Percentiles rank a stretch among this genome's conserved stretches.
Conservation (phyloP, 495 filamentous ascomycete genomes). For the Aspergillus sparsus region DNA sequence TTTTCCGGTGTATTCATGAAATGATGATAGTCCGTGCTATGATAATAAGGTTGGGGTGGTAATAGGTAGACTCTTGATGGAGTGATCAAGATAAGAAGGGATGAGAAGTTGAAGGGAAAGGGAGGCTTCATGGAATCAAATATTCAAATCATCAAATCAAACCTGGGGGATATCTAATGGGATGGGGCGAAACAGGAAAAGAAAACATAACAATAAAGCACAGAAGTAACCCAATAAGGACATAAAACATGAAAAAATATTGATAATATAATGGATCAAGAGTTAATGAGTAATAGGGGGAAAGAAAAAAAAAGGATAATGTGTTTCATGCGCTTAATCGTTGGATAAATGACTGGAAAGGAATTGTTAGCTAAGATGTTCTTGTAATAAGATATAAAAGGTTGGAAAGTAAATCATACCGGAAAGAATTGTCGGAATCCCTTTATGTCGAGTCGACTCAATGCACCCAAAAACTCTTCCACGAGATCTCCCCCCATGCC, state of each 20-base stretch:
- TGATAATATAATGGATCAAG: neutral
- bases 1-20: constrained; percentile 6
- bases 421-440: constrained; percentile 59
- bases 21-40: constrained; percentile 13
- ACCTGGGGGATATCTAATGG: constrained; percentile 49
- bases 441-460: constrained; percentile 53
- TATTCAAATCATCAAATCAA: constrained; percentile 34
- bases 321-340: constrained; percentile 47
- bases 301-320: constrained; percentile 24
- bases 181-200: constrained; percentile 26
- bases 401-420: constrained; percentile 31
- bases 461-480: constrained; percentile 55
- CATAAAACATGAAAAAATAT: neutral
- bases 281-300: neutral
- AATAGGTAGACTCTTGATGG: neutral
- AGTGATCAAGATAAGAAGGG: constrained; percentile 7
- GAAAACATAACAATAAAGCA: constrained; percentile 13
- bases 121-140: constrained; percentile 6
- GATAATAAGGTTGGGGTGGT: neutral
- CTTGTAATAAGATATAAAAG: neutral
- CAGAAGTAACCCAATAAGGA: constrained; percentile 20
- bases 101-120: constrained; percentile 13
- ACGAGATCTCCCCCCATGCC: constrained; percentile 53
- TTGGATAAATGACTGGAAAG: constrained; percentile 47
- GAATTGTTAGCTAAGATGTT: neutral